phyloP scores from a whole-genome alignment of 768 basidiomycete species.

The Russula virescens region DNA sequence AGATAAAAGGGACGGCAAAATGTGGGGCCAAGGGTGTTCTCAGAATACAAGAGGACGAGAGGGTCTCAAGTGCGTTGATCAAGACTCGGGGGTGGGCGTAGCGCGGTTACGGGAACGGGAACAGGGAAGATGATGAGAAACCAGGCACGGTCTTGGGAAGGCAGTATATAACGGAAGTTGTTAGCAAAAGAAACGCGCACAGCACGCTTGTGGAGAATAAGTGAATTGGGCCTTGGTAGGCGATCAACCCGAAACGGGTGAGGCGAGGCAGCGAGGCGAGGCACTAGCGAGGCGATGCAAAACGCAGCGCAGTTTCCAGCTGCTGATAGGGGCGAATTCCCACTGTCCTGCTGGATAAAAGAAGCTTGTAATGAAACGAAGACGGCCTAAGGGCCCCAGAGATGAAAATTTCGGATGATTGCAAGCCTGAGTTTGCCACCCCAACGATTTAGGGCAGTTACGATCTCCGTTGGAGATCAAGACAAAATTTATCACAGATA shows the following conservation, averaged over 20 bases:
- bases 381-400: background rate
- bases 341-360: slow-evolving; percentile 4
- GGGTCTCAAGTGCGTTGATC: background rate
- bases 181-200: slow-evolving; percentile 14
- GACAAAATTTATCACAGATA: background rate
- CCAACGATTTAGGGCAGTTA: background rate
- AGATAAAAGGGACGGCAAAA: background rate
- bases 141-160: slow-evolving; percentile 11
- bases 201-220: slow-evolving; percentile 16
- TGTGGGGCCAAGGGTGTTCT: slow-evolving; percentile 5
- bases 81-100: slow-evolving; percentile 14
- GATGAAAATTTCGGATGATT: background rate
- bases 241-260: slow-evolving; percentile 6
- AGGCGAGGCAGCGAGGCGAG: background rate
- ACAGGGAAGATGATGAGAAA: background rate
- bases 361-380: background rate
- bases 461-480: background rate
- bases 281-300: slow-evolving; percentile 7
- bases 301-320: slow-evolving; percentile 1
- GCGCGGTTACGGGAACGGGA: slow-evolving; percentile 5
- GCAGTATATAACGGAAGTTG: slow-evolving; percentile 13
- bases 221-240: background rate
- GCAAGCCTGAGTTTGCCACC: background rate
- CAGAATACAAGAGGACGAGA: no score
- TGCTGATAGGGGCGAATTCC: slow-evolving; percentile 12